A percentile compares a stretch with the other conserved stretches of the same genome.
Conservation (phyloP, 2,329 filamentous ascomycete species). For the Polychaeton citri region DNA sequence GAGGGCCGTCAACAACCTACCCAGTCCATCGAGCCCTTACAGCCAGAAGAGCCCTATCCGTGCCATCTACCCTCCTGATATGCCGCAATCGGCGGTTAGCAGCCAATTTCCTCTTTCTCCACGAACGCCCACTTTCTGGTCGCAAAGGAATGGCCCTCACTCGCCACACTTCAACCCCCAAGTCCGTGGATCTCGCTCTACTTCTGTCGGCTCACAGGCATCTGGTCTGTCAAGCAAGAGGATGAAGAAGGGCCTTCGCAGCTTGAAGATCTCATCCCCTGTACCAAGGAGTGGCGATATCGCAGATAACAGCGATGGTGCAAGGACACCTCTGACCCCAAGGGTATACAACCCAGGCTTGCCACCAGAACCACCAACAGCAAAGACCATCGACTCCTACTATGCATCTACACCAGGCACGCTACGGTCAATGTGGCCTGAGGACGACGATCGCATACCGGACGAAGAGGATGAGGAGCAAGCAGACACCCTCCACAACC, state of each 20-base stretch:
- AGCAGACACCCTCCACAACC: background rate
- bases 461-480: background rate
- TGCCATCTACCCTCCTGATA: constrained; percentile 34
- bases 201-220: background rate
- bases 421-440: background rate
- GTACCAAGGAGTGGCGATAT: constrained; percentile 30
- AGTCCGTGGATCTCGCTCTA: background rate
- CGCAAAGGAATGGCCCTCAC: background rate
- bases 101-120: constrained; percentile 1
- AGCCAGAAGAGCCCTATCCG: constrained; percentile 27
- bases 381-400: constrained; percentile 11
- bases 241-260: constrained; percentile 26
- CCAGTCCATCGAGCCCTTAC: constrained; percentile 13
- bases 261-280: constrained; percentile 45
- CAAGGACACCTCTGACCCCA: constrained; percentile 41
- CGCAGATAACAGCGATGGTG: constrained; percentile 32
- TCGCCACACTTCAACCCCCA: background rate
- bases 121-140: background rate
- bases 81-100: background rate
- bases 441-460: background rate
- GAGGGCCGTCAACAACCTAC: constrained; percentile 18
- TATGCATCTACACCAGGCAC: background rate
- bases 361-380: constrained; percentile 38
- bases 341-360: constrained; percentile 42
- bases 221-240: background rate